Evolutionary conservation across 2,329 filamentous ascomycete species (phyloP), one percentile per base, ranked within the genome.

Genomic region (Cladorrhinum sp.): DNA sequence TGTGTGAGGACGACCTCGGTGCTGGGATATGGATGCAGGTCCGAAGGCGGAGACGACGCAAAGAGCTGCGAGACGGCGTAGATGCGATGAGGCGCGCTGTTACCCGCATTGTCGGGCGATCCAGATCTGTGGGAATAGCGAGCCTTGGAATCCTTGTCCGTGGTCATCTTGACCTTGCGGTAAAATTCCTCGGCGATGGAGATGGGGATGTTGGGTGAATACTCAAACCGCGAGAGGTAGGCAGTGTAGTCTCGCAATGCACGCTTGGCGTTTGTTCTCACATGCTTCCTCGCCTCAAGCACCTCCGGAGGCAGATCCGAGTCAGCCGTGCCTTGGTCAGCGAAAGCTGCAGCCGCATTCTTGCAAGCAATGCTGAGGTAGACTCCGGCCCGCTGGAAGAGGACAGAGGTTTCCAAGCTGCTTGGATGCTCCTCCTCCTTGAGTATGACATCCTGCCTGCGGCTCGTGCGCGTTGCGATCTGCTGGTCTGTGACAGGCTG

Each of bases 171-270:
- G 8, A 89, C 79, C 61, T 83, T 84, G 49, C 82, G 75, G 25
- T 76, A 77, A 65, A 83, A 84, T 22, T 84, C 81, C 62, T 85
- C 82, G 18, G 81, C 82, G 24, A 85, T 75, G 50, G 85, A 81
- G 50, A 83, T 74, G 7, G 88, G 83, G 48, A 90, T 73, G 53
- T 89, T 84, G 0, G 90, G 89, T 0, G 91, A 90, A 74, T 95
- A 95, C 68, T 95, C 89, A 64, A 95, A 87, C 61, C 86, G 79
- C 1, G 85, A 85, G 41, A 96, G 77, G 70, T 91, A 95, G 22
- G 83, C 78, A 67, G 87, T 78, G 70, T 90, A 92, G 74, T 95
- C 91, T 61, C 87, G 83, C 22, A 95, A 75, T 1, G 91, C 90
- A 58, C 87, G 83, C 73, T 91, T 93, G 2, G 91, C 91, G 73